Base-by-base conservation (phyloP, 1,139 yeast species). In the Groenewaldozyma auringiensis region DNA sequence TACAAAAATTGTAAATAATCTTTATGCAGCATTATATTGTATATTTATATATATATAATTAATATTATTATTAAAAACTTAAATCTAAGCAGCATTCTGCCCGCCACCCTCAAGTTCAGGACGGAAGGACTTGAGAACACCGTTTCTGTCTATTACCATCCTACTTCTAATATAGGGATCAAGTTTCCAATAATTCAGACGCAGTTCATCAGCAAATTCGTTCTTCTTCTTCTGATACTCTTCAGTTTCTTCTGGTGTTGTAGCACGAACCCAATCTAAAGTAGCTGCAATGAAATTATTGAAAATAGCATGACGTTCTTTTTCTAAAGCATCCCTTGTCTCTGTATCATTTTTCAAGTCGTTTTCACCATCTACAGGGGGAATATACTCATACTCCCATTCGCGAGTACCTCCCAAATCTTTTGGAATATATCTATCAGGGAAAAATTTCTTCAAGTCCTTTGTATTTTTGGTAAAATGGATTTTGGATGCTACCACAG, bases 401-500 rank as follows among this genome's bases (percentile, higher is more conserved):
- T 67, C 70, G 50, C 78, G 81, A 9, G 69, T 65, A 31, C 95
- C 96, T 11, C 92, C 95, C 42, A 85, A 63, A 31, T 72, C 75
- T 50, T 66, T 64, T 34, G 89, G 83, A 47, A 87, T 71, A 55
- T 74, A 65, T 38, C 75, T 66, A 37, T 63, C 57, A 41, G 74
- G 76, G 39, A 87, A 76, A 59, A 66, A 76, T 54, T 79, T 69
- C 43, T 69, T 70, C 54, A 87, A 65, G 50, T 86, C 94, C 43
- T 75, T 71, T 13, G 66, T 56, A 45, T 68, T 68, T 56, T 79
- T 78, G 22, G 95, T 84, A 65, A 87, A 87, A 21, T 75, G 72
- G 54, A 87, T 81, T 65, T 85, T 87, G 25, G 85, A 71, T 0
- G 94, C 94, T 40, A 87, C 94, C 8, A 81, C 89, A 1, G 95